Percentiles rank a stretch among this genome's conserved stretches.
These are phyloP conservation scores for Hymenochaete sp. DNA, from an alignment of 1,284 basidiomycete genomes.

Conservation along the genomic window DNA sequence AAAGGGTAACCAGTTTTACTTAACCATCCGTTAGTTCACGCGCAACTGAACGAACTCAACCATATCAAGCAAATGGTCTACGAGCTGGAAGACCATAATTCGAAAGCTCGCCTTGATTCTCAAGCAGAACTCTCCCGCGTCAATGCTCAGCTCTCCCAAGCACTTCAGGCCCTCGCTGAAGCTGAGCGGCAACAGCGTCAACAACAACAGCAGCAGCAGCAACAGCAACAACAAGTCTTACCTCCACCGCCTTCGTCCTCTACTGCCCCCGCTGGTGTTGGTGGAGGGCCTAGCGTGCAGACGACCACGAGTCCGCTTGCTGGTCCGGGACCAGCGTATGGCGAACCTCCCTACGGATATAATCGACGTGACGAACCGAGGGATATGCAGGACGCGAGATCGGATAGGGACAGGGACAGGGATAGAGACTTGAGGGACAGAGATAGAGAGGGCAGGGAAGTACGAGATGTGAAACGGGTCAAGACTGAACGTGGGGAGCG, in stretches of 20 bases:
- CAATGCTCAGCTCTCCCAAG: conserved; percentile 36
- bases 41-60: conserved; percentile 66
- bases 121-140: conserved; percentile 67
- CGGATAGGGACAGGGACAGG: conserved; percentile 13
- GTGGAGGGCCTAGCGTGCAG: no score
- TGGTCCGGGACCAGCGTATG: conserved; percentile 16
- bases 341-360: conserved; percentile 20
- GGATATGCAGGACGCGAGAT: conserved; percentile 14
- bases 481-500: conserved; percentile 34
- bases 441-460: conserved; percentile 7
- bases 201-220: conserved; percentile 12
- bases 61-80: conserved; percentile 69
- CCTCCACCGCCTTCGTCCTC: conserved; percentile 20
- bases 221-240: conserved; percentile 12
- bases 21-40: conserved; percentile 40
- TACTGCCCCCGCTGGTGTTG: conserved; percentile 12
- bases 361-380: conserved; percentile 19
- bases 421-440: conserved; percentile 21
- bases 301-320: background rate
- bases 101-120: conserved; percentile 63
- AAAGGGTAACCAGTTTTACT: background rate
- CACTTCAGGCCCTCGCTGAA: conserved; percentile 13
- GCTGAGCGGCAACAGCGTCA: conserved; percentile 20
- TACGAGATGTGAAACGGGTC: conserved; percentile 24
- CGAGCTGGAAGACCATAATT: conserved; percentile 69